phyloP scores from a whole-genome alignment of 805 yeast genomes.

The Kuraishia ogatae region DNA sequence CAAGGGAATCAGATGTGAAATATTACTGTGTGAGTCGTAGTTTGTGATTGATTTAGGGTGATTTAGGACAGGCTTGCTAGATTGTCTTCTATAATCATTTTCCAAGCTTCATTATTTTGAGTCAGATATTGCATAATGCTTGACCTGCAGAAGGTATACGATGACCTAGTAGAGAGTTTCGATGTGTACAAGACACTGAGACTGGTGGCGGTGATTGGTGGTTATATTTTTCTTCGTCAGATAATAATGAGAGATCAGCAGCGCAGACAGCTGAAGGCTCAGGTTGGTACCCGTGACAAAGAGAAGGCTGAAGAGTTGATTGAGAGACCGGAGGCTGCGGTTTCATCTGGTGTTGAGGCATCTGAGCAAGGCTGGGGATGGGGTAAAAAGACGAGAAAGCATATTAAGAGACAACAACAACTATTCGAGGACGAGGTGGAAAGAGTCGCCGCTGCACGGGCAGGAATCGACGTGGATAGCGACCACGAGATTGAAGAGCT shows the following conservation, averaged over 20 bases:
- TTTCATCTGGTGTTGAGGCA: neutral
- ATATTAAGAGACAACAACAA: slow-evolving; percentile 46
- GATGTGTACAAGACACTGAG: slow-evolving; percentile 37
- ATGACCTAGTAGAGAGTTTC: slow-evolving; percentile 23
- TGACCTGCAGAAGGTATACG: slow-evolving; percentile 23
- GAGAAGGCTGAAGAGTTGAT: slow-evolving; percentile 26
- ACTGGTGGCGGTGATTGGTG: slow-evolving; percentile 47
- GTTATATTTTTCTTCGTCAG: slow-evolving; percentile 51
- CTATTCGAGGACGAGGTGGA: slow-evolving; percentile 41
- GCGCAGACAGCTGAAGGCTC: slow-evolving; percentile 38
- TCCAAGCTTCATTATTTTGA: slow-evolving; percentile 2
- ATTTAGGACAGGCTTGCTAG: neutral
- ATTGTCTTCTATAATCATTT: no score
- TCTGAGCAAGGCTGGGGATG: slow-evolving; percentile 55
- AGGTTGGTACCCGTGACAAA: slow-evolving; percentile 37
- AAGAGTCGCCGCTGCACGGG: slow-evolving; percentile 21
- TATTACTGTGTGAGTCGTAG: neutral
- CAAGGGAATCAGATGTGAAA: neutral
- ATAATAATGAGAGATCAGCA: slow-evolving; percentile 49
- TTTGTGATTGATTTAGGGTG: neutral
- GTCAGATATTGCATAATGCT: slow-evolving; percentile 7
- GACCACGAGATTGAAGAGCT: slow-evolving; percentile 67
- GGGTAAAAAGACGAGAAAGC: slow-evolving; percentile 68
- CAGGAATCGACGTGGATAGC: slow-evolving; percentile 34
- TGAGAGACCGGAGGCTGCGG: slow-evolving; percentile 22